A percentile compares a stretch with the other conserved stretches of the same genome.
Evolutionary conservation across 176 grass and related monocot species (phyloP).

Genomic region (Sorghum bicolor): DNA sequence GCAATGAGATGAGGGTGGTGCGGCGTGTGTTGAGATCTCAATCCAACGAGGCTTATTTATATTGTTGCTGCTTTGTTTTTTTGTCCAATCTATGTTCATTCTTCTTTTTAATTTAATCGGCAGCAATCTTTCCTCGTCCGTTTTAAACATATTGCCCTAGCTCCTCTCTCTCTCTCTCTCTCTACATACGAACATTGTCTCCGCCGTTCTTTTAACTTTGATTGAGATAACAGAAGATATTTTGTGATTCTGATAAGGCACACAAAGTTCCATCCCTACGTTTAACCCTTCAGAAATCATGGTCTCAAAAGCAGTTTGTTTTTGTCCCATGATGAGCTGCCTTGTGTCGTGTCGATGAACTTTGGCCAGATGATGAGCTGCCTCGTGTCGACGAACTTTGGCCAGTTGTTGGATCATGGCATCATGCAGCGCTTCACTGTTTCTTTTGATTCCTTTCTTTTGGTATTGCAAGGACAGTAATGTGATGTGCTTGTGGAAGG

Average conservation of each 20-base stretch:
- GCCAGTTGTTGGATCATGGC: background rate
- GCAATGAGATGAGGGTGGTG: background rate
- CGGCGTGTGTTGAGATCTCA: too few relatives aligned
- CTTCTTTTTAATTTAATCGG: background rate
- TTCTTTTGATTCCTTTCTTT: background rate
- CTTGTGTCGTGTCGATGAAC: background rate
- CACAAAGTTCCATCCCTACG: background rate
- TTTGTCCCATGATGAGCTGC: background rate
- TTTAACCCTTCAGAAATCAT: background rate
- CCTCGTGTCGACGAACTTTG: background rate
- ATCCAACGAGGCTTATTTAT: background rate
- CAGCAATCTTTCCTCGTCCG: too few relatives aligned
- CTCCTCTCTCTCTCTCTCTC: background rate
- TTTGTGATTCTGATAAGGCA: constrained; percentile 15
- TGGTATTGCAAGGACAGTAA: background rate
- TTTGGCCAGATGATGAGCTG: background rate
- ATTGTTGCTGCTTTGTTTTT: background rate
- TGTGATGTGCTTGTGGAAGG: constrained; percentile 25
- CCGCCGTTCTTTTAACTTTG: background rate
- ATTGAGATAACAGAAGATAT: background rate
- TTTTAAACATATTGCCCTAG: too few relatives aligned
- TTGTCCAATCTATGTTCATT: background rate
- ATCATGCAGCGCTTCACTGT: background rate
- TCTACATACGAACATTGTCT: background rate
- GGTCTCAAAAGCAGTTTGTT: constrained; percentile 13